phyloP scores from a whole-genome alignment of 2,329 filamentous ascomycete species.

The Trichophyton equinum region DNA sequence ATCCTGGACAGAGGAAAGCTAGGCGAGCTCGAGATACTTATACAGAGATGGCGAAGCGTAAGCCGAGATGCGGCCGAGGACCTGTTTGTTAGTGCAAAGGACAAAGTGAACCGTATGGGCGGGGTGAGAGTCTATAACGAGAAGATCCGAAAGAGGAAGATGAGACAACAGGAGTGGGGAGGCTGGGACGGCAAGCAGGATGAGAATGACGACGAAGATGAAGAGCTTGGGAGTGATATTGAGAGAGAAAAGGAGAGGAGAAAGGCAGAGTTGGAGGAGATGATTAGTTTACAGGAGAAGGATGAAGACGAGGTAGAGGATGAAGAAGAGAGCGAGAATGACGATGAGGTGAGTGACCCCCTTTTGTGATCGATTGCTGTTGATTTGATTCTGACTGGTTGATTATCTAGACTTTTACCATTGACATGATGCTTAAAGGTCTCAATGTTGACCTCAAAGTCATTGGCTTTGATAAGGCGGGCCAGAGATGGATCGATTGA shows the following conservation, averaged over 20 bases:
- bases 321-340: slow-evolving; percentile 22
- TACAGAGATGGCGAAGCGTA: slow-evolving; percentile 48
- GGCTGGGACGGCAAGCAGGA: slow-evolving; percentile 28
- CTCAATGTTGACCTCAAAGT: slow-evolving; percentile 50
- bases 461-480: slow-evolving; percentile 50
- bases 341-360: slow-evolving; percentile 23
- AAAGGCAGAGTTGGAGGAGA: slow-evolving; percentile 30
- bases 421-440: slow-evolving; percentile 56
- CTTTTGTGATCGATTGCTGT: not conserved
- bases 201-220: slow-evolving; percentile 25
- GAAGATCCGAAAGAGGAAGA: slow-evolving; percentile 34
- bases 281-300: slow-evolving; percentile 16
- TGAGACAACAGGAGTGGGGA: slow-evolving; percentile 27
- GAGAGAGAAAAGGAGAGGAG: slow-evolving; percentile 25
- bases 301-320: slow-evolving; percentile 21
- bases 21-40: slow-evolving; percentile 44
- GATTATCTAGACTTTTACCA: slow-evolving; percentile 46
- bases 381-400: slow-evolving; percentile 8
- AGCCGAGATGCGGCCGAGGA: slow-evolving; percentile 55
- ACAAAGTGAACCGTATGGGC: slow-evolving; percentile 51
- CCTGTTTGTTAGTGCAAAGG: slow-evolving; percentile 48
- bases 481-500: slow-evolving; percentile 46
- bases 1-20: slow-evolving; percentile 38
- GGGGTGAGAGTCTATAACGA: slow-evolving; percentile 47
- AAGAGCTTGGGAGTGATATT: slow-evolving; percentile 30